phyloP scores from a whole-genome alignment of 805 yeast species.

The Starmerella stigmatis region DNA sequence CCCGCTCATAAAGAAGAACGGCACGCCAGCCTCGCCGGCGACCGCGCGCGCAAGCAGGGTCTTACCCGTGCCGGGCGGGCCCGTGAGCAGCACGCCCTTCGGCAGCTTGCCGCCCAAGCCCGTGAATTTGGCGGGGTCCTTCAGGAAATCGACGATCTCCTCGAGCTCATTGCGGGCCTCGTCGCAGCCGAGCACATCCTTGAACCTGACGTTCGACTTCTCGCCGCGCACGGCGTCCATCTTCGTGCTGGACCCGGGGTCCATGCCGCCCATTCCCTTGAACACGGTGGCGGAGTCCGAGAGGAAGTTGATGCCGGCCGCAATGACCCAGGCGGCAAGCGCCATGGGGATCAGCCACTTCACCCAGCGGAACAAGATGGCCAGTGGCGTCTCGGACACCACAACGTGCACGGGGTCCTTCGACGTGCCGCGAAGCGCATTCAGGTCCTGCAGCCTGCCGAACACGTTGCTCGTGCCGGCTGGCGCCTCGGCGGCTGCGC shows the following conservation, averaged over 20 bases:
- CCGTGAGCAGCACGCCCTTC: constrained; percentile 90
- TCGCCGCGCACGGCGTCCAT: constrained; percentile 74
- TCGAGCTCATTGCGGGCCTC: constrained; percentile 96
- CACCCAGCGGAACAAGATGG: constrained; percentile 73
- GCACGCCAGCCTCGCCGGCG: constrained; percentile 98
- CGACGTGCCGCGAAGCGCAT: constrained; percentile 10
- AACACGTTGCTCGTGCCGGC: constrained; percentile 18
- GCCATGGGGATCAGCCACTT: constrained; percentile 81
- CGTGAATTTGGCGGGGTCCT: constrained; percentile 92
- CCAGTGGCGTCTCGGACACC: constrained; percentile 72
- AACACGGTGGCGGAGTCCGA: constrained; percentile 76
- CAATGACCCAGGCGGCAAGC: constrained; percentile 66
- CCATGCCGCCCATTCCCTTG: constrained; percentile 36
- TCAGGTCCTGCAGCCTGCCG: constrained; percentile 4
- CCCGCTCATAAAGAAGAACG: constrained; percentile 96
- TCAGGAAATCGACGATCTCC: constrained; percentile 94
- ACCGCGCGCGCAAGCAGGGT: constrained; percentile 94
- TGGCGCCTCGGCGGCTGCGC: constrained; percentile 20
- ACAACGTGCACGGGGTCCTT: constrained; percentile 89
- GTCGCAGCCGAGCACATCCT: constrained; percentile 94
- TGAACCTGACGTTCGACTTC: constrained; percentile 74
- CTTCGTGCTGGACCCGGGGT: constrained; percentile 40
- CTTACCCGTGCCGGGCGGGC: constrained; percentile 99
- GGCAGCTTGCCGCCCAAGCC: constrained; percentile 96
- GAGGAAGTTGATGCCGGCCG: constrained; percentile 64